Conservation (phyloP, 140 eudicot species). For the Anethum foeniculum region DNA sequence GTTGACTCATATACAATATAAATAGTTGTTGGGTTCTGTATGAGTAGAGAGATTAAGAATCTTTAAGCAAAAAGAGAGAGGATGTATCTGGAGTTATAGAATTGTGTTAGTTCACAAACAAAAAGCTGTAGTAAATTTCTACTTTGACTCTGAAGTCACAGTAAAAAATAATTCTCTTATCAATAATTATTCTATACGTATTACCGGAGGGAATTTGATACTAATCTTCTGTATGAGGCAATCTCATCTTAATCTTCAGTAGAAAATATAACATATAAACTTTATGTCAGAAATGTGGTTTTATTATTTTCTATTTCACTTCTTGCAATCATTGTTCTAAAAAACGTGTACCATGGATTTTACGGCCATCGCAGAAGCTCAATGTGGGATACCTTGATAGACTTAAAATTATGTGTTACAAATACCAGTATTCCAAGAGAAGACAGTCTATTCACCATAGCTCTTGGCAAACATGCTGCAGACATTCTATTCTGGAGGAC, state of each 20-base stretch:
- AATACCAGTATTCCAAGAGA: constrained; percentile 16
- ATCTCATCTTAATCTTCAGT: not conserved
- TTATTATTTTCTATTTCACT: not conserved
- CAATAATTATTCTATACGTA: not conserved
- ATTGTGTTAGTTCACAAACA: not conserved
- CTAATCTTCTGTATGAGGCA: not conserved
- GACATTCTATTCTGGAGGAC: constrained; percentile 45
- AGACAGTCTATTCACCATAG: constrained; percentile 21
- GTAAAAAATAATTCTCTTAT: not conserved
- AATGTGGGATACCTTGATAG: constrained; percentile 9
- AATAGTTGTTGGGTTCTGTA: not conserved
- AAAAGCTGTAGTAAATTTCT: not conserved
- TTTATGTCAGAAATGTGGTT: not conserved
- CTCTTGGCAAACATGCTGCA: constrained; percentile 35
- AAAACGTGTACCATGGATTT: constrained; percentile 25
- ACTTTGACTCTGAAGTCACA: not conserved
- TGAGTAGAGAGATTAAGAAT: not conserved
- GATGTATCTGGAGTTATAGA: not conserved
- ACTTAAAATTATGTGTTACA: constrained; percentile 18
- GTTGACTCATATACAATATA: not conserved
- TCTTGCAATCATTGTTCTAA: constrained; percentile 22
- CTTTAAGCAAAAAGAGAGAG: not conserved
- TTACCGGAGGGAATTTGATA: not conserved
- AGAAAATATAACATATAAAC: not conserved
- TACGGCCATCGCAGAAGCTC: constrained; percentile 24